Conservation (phyloP, 208 protist genomes). For the Trichomonas gallinae region DNA sequence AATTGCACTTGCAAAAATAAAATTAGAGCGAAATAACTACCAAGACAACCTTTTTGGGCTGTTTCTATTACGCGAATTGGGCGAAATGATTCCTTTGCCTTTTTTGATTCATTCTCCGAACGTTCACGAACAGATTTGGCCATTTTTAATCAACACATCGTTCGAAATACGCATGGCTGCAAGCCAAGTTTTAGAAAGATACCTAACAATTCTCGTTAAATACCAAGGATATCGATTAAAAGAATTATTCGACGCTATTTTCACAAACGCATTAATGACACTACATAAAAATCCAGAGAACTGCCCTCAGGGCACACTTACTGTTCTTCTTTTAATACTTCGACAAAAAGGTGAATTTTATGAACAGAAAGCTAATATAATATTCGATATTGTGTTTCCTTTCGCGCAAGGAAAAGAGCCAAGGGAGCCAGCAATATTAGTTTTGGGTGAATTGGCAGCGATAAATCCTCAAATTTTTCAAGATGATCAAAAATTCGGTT, state of each 20-base stretch:
- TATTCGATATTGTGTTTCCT: background rate
- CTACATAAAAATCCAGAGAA: background rate
- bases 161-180: background rate
- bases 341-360: background rate
- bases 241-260: background rate
- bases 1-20: background rate
- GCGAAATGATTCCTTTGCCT: background rate
- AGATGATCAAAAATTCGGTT: background rate
- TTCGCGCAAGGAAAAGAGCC: background rate
- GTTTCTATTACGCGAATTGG: background rate
- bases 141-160: background rate
- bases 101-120: background rate
- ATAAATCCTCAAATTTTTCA: background rate
- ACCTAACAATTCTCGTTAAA: background rate
- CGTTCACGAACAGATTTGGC: background rate
- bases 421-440: background rate
- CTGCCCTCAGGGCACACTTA: background rate
- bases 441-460: background rate
- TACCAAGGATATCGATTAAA: background rate
- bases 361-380: background rate
- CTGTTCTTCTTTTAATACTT: background rate
- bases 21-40: background rate
- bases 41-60: background rate
- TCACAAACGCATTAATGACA: background rate
- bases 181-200: background rate